A percentile compares a stretch with the other conserved stretches of the same genome.
These are phyloP conservation scores for Capillidium heterosporum DNA, from an alignment of 371 early-diverging fungal genomes.

Conservation along the genomic window DNA sequence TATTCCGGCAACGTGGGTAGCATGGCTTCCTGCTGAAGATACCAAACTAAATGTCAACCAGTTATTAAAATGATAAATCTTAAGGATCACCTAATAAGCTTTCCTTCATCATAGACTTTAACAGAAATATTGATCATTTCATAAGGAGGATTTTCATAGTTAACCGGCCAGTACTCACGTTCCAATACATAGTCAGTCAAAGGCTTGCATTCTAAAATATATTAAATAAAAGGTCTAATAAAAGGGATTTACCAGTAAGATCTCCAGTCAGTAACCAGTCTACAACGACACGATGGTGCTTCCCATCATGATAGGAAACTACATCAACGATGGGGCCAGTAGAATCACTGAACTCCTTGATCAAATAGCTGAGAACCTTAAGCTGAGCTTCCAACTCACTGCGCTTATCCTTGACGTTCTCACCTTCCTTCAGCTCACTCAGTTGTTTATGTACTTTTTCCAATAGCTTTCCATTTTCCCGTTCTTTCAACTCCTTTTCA, in stretches of 20 bases:
- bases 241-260: constrained; percentile 25
- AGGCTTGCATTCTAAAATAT: constrained; percentile 19
- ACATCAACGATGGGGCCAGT: constrained; percentile 65
- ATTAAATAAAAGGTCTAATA: neutral
- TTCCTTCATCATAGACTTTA: constrained; percentile 79
- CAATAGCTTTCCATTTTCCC: neutral
- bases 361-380: constrained; percentile 38
- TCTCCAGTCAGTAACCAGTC: constrained; percentile 68
- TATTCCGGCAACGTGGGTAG: constrained; percentile 88
- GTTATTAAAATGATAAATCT: constrained; percentile 12
- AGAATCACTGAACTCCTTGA: constrained; percentile 42
- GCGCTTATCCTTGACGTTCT: constrained; percentile 5
- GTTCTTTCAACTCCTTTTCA: neutral
- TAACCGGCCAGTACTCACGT: constrained; percentile 50
- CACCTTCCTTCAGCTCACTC: constrained; percentile 42
- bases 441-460: constrained; percentile 40
- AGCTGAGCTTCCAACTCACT: constrained; percentile 46
- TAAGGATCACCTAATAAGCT: no score
- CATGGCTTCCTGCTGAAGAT: constrained; percentile 64
- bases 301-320: constrained; percentile 75
- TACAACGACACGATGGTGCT: constrained; percentile 67
- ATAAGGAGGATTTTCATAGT: constrained; percentile 22
- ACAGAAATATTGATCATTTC: constrained; percentile 73
- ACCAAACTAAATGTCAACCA: constrained; percentile 37
- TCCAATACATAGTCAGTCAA: constrained; percentile 65